Evolutionary conservation across 176 grass and related monocot genomes (phyloP).

Genomic region (Raddia guianensis): DNA sequence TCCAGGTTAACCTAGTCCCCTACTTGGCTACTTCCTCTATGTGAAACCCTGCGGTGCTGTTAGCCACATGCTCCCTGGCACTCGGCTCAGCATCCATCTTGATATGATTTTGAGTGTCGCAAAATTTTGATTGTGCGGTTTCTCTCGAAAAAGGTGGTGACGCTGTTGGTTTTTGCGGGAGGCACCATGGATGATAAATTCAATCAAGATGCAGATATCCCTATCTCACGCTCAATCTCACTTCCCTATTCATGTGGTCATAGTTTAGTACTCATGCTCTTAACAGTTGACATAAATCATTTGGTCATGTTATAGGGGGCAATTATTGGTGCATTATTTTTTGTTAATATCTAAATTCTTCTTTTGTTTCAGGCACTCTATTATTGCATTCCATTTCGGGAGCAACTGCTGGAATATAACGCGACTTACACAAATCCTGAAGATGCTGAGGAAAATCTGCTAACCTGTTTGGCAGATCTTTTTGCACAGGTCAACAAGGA

Average conservation of each 20-base stretch:
- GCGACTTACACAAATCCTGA: constrained; percentile 56
- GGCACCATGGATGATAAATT: neutral
- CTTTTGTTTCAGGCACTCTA: constrained; percentile 76
- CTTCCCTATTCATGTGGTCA: neutral
- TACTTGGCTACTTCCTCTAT: neutral
- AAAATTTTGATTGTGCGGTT: neutral
- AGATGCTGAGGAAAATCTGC: constrained; percentile 78
- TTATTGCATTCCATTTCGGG: constrained; percentile 83
- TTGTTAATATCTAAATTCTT: neutral
- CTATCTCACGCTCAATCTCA: constrained; percentile 14
- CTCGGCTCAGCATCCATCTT: constrained; percentile 11
- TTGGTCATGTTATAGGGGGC: neutral
- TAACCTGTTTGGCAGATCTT: constrained; percentile 92
- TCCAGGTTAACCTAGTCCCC: constrained; percentile 59
- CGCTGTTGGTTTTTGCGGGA: neutral
- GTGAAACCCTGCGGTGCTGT: neutral
- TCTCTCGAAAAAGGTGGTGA: constrained; percentile 7
- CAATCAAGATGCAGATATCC: neutral
- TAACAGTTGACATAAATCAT: neutral
- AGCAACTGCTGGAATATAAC: constrained; percentile 85
- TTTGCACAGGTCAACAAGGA: constrained; percentile 73
- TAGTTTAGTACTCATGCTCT: neutral
- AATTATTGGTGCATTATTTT: constrained; percentile 8
- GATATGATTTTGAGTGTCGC: constrained; percentile 6
- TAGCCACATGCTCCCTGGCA: constrained; percentile 22